Conservation (phyloP, 345 rosid species). For the Melaleuca quinquenervia region DNA sequence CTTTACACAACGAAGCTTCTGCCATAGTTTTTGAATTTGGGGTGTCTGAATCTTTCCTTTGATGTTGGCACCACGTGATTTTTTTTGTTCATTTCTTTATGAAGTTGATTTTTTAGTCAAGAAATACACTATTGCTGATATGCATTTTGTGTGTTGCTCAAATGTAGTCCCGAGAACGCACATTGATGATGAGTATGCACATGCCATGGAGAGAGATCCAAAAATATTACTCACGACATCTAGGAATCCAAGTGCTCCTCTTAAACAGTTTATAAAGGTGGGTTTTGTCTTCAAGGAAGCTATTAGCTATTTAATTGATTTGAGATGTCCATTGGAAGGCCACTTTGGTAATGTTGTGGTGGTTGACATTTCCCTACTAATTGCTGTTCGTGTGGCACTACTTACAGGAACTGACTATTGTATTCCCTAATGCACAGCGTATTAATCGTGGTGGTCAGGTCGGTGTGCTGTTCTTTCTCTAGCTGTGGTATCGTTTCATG, state of each 20-base stretch:
- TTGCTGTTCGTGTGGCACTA: neutral
- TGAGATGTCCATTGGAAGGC: neutral
- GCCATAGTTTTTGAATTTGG: neutral
- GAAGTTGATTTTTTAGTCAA: neutral
- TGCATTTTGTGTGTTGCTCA: slow-evolving; percentile 4
- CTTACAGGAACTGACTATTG: slow-evolving; percentile 70
- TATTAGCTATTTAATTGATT: neutral
- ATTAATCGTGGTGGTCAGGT: slow-evolving; percentile 93
- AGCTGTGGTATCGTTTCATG: neutral
- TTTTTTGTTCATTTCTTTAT: neutral
- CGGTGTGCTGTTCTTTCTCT: neutral
- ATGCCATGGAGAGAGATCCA: slow-evolving; percentile 53
- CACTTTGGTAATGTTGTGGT: neutral
- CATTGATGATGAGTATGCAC: slow-evolving; percentile 90
- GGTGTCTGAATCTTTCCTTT: neutral
- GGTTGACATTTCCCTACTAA: neutral
- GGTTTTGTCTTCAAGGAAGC: neutral
- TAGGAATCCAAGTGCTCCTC: slow-evolving; percentile 81
- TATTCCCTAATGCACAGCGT: slow-evolving; percentile 67
- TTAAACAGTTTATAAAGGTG: slow-evolving; percentile 72
- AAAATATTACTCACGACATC: slow-evolving; percentile 84
- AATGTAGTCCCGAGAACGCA: slow-evolving; percentile 53
- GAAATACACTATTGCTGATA: neutral
- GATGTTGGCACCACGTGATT: neutral
- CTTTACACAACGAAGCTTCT: neutral